Evolutionary conservation across 2,329 filamentous ascomycete species (phyloP).

Genomic region (Penicillium sp.): DNA sequence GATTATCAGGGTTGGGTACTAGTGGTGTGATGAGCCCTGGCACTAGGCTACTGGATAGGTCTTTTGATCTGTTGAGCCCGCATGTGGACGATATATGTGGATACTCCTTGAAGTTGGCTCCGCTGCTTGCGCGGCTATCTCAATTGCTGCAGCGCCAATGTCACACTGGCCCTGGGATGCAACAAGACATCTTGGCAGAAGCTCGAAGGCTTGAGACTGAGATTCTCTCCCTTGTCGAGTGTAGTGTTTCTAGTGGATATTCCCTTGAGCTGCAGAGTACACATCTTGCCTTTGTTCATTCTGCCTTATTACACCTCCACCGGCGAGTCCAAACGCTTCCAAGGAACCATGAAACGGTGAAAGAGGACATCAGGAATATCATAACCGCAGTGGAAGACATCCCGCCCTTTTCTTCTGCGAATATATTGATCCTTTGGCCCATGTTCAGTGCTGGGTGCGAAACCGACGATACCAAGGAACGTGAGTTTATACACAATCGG

Average conservation of each 20-base stretch:
- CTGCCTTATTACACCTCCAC: conserved; percentile 29
- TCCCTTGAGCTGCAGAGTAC: conserved; percentile 20
- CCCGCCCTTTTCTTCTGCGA: conserved; percentile 22
- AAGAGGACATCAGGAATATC: conserved; percentile 19
- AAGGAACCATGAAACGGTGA: conserved; percentile 17
- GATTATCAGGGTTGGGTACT: conserved; percentile 20
- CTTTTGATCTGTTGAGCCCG: neutral
- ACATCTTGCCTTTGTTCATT: conserved; percentile 27
- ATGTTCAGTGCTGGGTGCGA: conserved; percentile 34
- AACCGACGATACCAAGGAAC: conserved; percentile 17
- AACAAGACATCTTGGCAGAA: neutral
- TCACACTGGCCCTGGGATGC: neutral
- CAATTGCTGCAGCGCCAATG: conserved; percentile 13
- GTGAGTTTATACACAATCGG: conserved; percentile 19
- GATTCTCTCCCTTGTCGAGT: conserved; percentile 9
- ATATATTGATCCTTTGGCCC: conserved; percentile 32
- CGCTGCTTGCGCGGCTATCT: conserved; percentile 23
- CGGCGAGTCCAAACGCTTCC: conserved; percentile 24
- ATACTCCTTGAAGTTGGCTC: conserved; percentile 28
- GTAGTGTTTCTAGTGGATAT: conserved; percentile 1
- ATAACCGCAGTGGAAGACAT: conserved; percentile 19
- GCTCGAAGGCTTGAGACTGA: conserved; percentile 10
- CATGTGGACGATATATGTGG: conserved; percentile 31
- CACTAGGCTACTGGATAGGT: conserved; percentile 8
- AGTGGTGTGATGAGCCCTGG: conserved; percentile 7